Evolutionary conservation across 148 eudicot genomes (phyloP).

Genomic region (Silene conica): DNA sequence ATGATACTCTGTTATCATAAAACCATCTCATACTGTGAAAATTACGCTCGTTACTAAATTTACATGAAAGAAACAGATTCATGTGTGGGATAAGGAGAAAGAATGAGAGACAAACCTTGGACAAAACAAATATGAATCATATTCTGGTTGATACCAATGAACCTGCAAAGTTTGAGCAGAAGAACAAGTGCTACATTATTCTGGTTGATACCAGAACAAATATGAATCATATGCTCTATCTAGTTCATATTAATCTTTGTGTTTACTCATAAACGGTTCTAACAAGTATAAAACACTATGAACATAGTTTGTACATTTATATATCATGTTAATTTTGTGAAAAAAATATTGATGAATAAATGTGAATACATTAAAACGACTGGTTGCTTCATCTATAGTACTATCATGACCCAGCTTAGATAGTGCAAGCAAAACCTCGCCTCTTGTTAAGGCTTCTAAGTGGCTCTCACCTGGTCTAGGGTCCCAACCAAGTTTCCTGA

Average conservation of each 20-base stretch:
- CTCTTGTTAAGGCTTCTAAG: constrained; percentile 94
- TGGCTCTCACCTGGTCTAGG: constrained; percentile 80
- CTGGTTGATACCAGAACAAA: too few species aligned
- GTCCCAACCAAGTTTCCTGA: constrained; percentile 92
- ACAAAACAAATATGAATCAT: too few species aligned
- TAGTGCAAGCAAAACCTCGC: constrained; percentile 69
- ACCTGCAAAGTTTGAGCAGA: constrained; percentile 35
- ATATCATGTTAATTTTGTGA: not conserved
- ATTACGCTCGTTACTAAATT: too few species aligned
- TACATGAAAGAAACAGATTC: too few species aligned
- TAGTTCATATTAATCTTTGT: too few species aligned
- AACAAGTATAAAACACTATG: too few species aligned
- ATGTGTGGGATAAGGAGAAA: not conserved
- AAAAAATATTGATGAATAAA: not conserved
- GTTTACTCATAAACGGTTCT: too few species aligned
- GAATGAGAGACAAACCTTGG: not conserved
- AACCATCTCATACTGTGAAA: too few species aligned
- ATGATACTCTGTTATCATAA: too few species aligned
- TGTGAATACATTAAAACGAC: constrained; percentile 51
- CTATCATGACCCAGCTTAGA: constrained; percentile 69
- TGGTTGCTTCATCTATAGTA: constrained; percentile 67
- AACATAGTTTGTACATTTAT: too few species aligned
- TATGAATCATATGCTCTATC: too few species aligned
- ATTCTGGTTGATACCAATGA: constrained; percentile 68
- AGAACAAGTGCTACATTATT: too few species aligned